Evolutionary conservation across 2,329 filamentous ascomycete genomes (phyloP).

Genomic region (Stagonosporopsis vannaccii): DNA sequence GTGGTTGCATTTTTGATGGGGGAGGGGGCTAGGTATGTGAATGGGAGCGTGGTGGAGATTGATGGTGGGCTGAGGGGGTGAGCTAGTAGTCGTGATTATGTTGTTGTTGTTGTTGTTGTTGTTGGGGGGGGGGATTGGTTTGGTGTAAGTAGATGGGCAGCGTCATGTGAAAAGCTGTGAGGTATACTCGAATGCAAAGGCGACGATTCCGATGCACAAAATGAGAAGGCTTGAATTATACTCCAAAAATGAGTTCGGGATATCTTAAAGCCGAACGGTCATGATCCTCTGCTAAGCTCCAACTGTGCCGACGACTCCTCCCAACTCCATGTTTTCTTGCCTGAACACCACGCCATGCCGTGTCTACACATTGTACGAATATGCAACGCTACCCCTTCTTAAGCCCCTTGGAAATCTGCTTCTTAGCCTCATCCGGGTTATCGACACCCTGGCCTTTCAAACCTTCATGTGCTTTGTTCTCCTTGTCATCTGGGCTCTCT

Average conservation of each 20-base stretch:
- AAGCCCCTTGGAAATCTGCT: neutral
- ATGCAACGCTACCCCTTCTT: conserved; percentile 2
- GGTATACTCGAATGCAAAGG: too few relatives aligned
- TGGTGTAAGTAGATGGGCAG: neutral
- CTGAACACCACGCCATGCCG: conserved; percentile 5
- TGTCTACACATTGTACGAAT: neutral
- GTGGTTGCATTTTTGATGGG: conserved; percentile 59
- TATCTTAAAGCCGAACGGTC: conserved; percentile 3
- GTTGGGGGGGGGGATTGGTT: too few relatives aligned
- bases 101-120: too few relatives aligned
- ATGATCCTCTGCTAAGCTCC: neutral
- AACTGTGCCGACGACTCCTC: neutral
- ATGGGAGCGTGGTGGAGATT: conserved; percentile 57
- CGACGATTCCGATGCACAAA: too few relatives aligned
- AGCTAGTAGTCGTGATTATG: conserved; percentile 21
- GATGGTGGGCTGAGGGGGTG: conserved; percentile 53
- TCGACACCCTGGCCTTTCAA: neutral
- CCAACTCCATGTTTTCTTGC: neutral
- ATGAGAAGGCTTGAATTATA: neutral
- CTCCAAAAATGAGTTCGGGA: neutral
- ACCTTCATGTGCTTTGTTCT: neutral
- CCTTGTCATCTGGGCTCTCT: neutral
- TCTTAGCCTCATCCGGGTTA: neutral
- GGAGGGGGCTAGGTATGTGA: conserved; percentile 56
- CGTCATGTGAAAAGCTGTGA: neutral